Evolutionary conservation across 1,284 basidiomycete genomes (phyloP).

Genomic region (Sphagnurus paluster): DNA sequence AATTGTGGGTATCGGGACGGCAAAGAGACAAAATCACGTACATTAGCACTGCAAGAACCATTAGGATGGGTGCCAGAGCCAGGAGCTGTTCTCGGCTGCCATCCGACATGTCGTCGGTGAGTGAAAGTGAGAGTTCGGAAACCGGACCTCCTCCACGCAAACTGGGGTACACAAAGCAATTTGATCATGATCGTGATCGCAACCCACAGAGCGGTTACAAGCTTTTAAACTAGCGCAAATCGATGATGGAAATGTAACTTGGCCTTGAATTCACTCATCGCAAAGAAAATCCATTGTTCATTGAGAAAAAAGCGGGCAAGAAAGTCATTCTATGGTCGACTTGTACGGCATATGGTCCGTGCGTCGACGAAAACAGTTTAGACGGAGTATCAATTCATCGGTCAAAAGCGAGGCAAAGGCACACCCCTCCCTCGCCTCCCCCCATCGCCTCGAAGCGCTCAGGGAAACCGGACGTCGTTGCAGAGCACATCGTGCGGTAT

Average conservation of each 20-base stretch:
- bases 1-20: neutral
- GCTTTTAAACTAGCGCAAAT: neutral
- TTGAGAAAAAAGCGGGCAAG: neutral
- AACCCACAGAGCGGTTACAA: slow-evolving; percentile 9
- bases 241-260: neutral
- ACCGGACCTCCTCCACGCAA: no score
- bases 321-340: neutral
- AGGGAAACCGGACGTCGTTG: neutral
- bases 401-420: slow-evolving; percentile 16
- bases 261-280: neutral
- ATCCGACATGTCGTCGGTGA: neutral
- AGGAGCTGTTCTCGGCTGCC: slow-evolving; percentile 7
- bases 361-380: slow-evolving; percentile 20
- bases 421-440: slow-evolving; percentile 9
- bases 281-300: neutral
- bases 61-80: slow-evolving; percentile 17
- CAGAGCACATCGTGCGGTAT: neutral
- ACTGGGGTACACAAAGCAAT: neutral
- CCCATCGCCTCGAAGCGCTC: slow-evolving; percentile 7
- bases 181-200: slow-evolving; percentile 10
- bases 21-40: slow-evolving; percentile 2
- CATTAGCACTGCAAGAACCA: slow-evolving; percentile 13
- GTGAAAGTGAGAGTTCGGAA: no score
- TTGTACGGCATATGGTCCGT: slow-evolving; percentile 14
- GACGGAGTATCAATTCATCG: slow-evolving; percentile 30